phyloP scores from a whole-genome alignment of 2,329 filamentous ascomycete genomes.

The Venturia carpophila region DNA sequence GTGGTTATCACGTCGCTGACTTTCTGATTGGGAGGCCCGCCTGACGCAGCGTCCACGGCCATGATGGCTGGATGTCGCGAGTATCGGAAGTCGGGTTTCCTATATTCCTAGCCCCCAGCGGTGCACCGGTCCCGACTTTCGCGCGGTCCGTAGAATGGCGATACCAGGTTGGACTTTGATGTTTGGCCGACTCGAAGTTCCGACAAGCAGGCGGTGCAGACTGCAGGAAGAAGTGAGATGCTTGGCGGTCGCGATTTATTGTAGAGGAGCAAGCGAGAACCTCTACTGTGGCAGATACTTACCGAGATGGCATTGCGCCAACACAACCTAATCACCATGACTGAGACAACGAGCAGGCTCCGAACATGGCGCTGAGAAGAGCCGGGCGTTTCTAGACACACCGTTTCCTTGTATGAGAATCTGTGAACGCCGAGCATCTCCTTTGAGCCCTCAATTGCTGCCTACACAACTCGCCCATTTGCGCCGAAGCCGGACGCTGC shows the following conservation, averaged over 20 bases:
- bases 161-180: neutral
- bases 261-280: no score
- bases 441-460: neutral
- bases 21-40: slow-evolving; percentile 16
- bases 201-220: neutral
- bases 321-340: neutral
- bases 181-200: neutral
- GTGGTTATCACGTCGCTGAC: slow-evolving; percentile 15
- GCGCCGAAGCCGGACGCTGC: slow-evolving; percentile 1
- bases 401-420: neutral
- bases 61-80: neutral
- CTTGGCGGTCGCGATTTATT: neutral
- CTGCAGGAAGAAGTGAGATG: neutral
- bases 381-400: neutral
- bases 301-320: neutral
- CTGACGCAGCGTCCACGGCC: slow-evolving; percentile 10
- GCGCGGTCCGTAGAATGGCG: neutral
- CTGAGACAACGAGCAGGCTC: neutral
- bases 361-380: slow-evolving; percentile 7
- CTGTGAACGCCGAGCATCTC: neutral
- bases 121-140: neutral
- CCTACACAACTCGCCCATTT: neutral
- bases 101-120: no score
- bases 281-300: neutral
- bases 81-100: neutral